phyloP scores from a whole-genome alignment of 345 rosid species.

The Carallia brachiata region DNA sequence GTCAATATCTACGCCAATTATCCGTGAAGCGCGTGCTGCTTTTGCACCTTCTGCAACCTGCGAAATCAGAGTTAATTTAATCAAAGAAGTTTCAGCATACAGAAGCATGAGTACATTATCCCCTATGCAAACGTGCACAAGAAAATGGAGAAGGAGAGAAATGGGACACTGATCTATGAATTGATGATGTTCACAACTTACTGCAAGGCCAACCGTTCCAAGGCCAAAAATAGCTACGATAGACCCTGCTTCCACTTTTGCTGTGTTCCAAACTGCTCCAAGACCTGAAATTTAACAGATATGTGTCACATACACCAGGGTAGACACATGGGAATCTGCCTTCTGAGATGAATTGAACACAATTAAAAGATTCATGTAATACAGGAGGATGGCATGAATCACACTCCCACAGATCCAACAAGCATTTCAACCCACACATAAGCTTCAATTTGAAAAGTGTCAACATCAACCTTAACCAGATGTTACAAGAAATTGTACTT shows the following conservation, averaged over 20 bases:
- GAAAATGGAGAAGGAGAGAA: too few species aligned
- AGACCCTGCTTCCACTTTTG: constrained; percentile 2
- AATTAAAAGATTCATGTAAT: background rate
- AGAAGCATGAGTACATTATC: background rate
- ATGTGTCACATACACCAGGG: constrained; percentile 3
- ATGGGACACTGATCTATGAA: background rate
- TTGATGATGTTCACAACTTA: constrained; percentile 33
- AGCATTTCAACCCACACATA: too few species aligned
- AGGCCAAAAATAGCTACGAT: constrained; percentile 71
- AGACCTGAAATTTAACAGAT: background rate
- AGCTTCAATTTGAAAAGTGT: too few species aligned
- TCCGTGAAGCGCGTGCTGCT: constrained; percentile 90
- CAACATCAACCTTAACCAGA: background rate
- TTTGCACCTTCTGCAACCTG: constrained; percentile 99
- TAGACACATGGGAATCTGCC: constrained; percentile 26
- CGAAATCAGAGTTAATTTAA: constrained; percentile 1
- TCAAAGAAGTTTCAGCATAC: background rate
- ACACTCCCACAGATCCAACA: too few species aligned
- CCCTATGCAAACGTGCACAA: background rate
- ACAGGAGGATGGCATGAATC: too few species aligned
- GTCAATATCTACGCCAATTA: constrained; percentile 93
- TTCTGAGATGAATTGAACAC: background rate
- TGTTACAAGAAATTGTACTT: background rate
- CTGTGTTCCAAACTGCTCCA: constrained; percentile 5
- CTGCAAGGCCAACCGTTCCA: constrained; percentile 99